These are phyloP conservation scores for Coniochaeta pulveracea DNA, from an alignment of 2,329 filamentous ascomycete species.

Conservation along the genomic window DNA sequence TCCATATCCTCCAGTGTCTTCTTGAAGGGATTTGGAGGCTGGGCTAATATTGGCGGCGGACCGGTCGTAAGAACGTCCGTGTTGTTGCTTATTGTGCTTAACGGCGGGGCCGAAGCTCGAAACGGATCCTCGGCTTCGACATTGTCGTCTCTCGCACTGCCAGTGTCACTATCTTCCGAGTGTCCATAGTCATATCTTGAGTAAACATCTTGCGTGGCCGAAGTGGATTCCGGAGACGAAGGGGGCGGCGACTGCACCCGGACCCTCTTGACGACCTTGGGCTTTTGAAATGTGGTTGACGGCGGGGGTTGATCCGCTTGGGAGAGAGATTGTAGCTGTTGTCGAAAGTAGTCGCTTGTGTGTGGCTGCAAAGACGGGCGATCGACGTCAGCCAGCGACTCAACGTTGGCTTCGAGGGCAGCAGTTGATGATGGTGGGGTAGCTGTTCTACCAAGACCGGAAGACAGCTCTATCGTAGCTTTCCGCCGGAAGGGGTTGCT, in stretches of 20 bases:
- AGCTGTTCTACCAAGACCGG: no score
- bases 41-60: conserved; percentile 12
- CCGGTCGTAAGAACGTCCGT: conserved; percentile 6
- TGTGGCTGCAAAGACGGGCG: conserved; percentile 15
- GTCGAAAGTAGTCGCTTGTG: conserved; percentile 17
- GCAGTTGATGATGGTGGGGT: conserved; percentile 10
- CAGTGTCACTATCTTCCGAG: conserved; percentile 19
- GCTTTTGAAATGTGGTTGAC: conserved; percentile 23
- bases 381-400: conserved; percentile 8
- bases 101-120: conserved; percentile 10
- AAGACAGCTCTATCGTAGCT: no score
- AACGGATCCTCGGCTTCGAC: conserved; percentile 22
- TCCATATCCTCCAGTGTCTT: conserved; percentile 43
- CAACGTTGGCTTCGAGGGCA: conserved; percentile 1
- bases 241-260: conserved; percentile 55
- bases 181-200: conserved; percentile 17
- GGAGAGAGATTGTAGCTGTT: conserved; percentile 17
- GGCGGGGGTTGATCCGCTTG: conserved; percentile 20
- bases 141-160: conserved; percentile 15
- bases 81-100: conserved; percentile 13
- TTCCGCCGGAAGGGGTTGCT: conserved; percentile 44
- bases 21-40: conserved; percentile 42
- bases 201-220: conserved; percentile 20
- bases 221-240: conserved; percentile 42
- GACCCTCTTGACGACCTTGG: conserved; percentile 54